phyloP scores from a whole-genome alignment of 345 rosid genomes.

The Jatropha curcas region DNA sequence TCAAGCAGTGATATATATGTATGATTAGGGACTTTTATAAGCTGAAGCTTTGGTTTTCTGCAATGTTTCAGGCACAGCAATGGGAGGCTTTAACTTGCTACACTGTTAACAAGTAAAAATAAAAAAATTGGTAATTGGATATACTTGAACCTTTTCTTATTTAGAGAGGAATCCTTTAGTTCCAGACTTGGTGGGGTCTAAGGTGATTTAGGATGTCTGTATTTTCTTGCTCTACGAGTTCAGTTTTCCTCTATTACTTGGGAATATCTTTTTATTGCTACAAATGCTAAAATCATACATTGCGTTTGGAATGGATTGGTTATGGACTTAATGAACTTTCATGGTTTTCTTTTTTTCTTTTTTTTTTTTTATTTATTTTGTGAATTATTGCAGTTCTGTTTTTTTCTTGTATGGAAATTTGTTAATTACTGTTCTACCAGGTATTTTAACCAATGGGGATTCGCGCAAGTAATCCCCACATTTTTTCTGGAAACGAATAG shows the following conservation, averaged over 20 bases:
- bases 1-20: no score
- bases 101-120: conserved; percentile 23
- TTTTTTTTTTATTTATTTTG: not conserved
- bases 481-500: no score
- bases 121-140: conserved; percentile 26
- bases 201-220: conserved; percentile 45
- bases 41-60: conserved; percentile 18
- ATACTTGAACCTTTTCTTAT: conserved; percentile 18
- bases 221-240: conserved; percentile 5
- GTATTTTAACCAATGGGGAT: no score
- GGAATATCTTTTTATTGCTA: not conserved
- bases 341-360: not conserved
- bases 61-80: conserved; percentile 38
- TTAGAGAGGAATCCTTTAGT: conserved; percentile 52
- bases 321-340: not conserved
- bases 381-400: not conserved
- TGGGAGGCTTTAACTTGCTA: conserved; percentile 28
- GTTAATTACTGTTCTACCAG: not conserved
- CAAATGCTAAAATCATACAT: not conserved
- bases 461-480: no score
- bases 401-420: not conserved
- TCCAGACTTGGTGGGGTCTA: conserved; percentile 40
- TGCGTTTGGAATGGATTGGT: conserved; percentile 19
- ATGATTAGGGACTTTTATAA: not conserved
- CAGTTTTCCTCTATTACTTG: not conserved